Conservation (phyloP, 2,329 filamentous ascomycete species). For the Talaromyces funiculosus region DNA sequence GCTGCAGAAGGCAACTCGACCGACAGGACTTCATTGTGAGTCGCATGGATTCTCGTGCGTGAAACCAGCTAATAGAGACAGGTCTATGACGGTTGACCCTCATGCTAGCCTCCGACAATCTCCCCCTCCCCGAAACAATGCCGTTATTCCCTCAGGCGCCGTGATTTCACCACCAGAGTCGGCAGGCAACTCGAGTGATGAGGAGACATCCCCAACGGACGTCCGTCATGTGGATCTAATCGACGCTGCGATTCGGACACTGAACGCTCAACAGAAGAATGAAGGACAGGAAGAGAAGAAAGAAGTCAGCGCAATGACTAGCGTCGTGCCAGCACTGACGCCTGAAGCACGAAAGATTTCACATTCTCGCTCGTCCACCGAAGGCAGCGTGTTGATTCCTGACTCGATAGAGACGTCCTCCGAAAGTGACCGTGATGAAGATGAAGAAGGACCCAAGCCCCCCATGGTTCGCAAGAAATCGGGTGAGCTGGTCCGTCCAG, state of each 20-base stretch:
- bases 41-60: no score
- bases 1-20: slow-evolving; percentile 22
- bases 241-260: slow-evolving; percentile 71
- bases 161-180: slow-evolving; percentile 91
- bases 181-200: slow-evolving; percentile 72
- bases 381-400: slow-evolving; percentile 47
- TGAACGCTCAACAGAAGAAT: neutral
- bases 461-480: slow-evolving; percentile 97
- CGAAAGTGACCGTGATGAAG: slow-evolving; percentile 46
- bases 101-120: slow-evolving; percentile 70
- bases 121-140: slow-evolving; percentile 71
- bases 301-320: slow-evolving; percentile 7
- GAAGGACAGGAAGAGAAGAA: slow-evolving; percentile 42
- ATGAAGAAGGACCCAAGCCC: slow-evolving; percentile 62
- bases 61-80: neutral
- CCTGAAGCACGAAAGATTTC: slow-evolving; percentile 10
- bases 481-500: slow-evolving; percentile 89
- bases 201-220: slow-evolving; percentile 53
- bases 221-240: slow-evolving; percentile 43
- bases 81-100: slow-evolving; percentile 27
- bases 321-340: slow-evolving; percentile 1
- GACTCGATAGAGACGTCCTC: slow-evolving; percentile 36
- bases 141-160: slow-evolving; percentile 72
- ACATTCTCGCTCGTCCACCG: slow-evolving; percentile 41
- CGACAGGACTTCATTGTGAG: slow-evolving; percentile 5